Base-by-base conservation (phyloP, 768 basidiomycete species). In the Kwoniella pini region DNA sequence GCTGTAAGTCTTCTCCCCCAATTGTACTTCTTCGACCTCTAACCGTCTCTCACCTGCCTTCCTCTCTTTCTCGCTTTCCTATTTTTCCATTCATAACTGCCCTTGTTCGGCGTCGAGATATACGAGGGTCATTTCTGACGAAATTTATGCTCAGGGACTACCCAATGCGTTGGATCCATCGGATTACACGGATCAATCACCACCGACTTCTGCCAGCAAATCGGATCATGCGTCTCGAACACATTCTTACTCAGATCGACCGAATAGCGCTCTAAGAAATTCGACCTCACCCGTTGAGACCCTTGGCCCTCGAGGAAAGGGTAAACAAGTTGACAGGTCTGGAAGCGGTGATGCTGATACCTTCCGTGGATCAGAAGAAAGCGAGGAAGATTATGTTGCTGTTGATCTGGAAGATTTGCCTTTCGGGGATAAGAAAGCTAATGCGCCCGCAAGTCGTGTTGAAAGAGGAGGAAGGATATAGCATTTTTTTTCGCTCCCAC, bases 141-240 rank as follows among this genome's bases (percentile, higher is more conserved):
- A n/a, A 1, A 13, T 28, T 31, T 17, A 27, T 15, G 15, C 33
- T 42, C 19, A 72, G 70, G 70, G 70, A 26, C 53, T 65, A 17
- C 62, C 70, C 38, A 72, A 72, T 36, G 68, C 68, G 11, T 63
- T 72, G 21, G 65, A 69, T 24, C 52, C 60, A 17, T 56, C 45
- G 17, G 30, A 40, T 10, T 63, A 62, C 53, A 39, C 33, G 13
- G 64, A 69, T 40, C 22, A 24, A 1, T 36, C 59, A 15, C 33
- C 60, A 17, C 42, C 46, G 5, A 28, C 4, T 7, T 53, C 57
- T 4, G 49, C 57, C 10, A 59, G 24, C 22, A 54, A 26, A 9
- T 15, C 40, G 6, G 28, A 48, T 21, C 1, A 13, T 13, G 9
- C 27, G 10, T 10, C 45, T 13, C 22, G 45, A 28, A 26, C 22